A percentile compares a stretch with the other conserved stretches of the same genome.
phyloP scores from a whole-genome alignment of 441 rosid species.

The Erodium trifolium region DNA sequence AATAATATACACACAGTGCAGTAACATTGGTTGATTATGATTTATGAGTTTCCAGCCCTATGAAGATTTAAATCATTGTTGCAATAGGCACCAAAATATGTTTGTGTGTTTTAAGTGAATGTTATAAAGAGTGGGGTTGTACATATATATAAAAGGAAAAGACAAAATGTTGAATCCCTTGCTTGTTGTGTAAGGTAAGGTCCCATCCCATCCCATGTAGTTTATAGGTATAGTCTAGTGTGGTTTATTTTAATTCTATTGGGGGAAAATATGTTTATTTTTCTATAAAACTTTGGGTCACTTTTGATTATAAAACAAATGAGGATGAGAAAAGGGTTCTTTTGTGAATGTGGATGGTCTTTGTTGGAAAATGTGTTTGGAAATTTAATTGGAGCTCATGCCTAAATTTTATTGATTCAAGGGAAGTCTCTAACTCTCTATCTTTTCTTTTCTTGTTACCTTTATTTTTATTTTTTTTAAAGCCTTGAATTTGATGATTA shows the following conservation, averaged over 20 bases:
- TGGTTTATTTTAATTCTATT: neutral
- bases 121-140: no score
- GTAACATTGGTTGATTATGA: no score
- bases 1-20: no score
- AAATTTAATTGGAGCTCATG: neutral
- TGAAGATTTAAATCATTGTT: no score
- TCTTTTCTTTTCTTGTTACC: neutral
- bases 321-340: neutral
- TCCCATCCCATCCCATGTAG: neutral
- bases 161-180: neutral
- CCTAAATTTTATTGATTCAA: neutral
- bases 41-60: no score
- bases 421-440: neutral
- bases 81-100: no score
- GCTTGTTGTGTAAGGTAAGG: constrained; percentile 5
- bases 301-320: constrained; percentile 2
- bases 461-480: neutral
- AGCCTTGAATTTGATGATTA: constrained; percentile 4
- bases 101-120: no score
- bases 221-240: neutral
- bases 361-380: constrained; percentile 8
- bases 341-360: neutral
- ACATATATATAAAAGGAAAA: neutral
- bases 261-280: neutral
- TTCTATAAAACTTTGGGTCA: neutral